Evolutionary conservation across 1,284 basidiomycete species (phyloP), one percentile per base, ranked within the genome.

Genomic region (Marasmius fiardii): DNA sequence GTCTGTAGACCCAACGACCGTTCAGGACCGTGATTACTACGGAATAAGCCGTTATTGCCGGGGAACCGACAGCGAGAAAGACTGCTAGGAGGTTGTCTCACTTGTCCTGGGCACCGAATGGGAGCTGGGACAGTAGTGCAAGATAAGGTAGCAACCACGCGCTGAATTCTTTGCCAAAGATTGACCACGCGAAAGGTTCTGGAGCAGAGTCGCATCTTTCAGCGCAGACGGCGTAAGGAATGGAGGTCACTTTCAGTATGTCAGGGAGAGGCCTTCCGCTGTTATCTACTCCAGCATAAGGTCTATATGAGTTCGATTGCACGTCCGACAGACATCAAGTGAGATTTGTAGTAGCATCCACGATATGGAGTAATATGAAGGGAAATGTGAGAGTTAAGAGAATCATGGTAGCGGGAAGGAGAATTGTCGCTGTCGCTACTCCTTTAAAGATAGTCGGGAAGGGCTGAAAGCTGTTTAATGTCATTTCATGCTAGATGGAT

Each of bases 131-230:
- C 14, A 78, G 60, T 31, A 75, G 61, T 1, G 76, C 73, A 14
- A 78, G 70, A 64, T 74, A 78, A 12, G 76, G 77, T 0, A 79
- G 57, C 1, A 78, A 65, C 76, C 77, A 78, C 0, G 71, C 64
- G 10, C 71, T 65, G 60, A 73, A 75, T 39, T 75, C 67, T 52
- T 74, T 70, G 0, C 73, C 71, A 56, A 79, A 78, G 4, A 58
- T 50, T 0, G 58, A 55, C 77, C 74, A 77, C 5, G 58, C 33
- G 58, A 76, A 76, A 7, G 67, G 44, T 47, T 69, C 68, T 4
- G 63, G 58, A 0, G 58, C 65, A 0, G 20, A 0, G 6, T 73
- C 73, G 53, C 75, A 77, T 3, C 61, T 57, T 0, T 26, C 3
- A 12, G 55, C 12, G 52, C 76, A 78, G 2, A 67, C 60, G 2